These are phyloP conservation scores for Clitoria ternatea DNA, from an alignment of 306 rosid species.

Conservation along the genomic window DNA sequence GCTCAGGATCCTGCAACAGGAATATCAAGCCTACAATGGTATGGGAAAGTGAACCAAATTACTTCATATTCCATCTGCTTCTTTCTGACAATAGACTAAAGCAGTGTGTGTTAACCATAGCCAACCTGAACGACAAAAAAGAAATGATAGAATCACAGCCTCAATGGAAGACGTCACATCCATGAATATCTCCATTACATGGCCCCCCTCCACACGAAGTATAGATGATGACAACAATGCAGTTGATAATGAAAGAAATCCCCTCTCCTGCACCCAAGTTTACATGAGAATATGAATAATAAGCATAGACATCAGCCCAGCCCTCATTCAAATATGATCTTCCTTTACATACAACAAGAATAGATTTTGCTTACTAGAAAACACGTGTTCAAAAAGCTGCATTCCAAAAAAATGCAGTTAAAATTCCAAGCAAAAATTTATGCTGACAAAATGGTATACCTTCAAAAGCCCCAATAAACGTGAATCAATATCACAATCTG, in stretches of 20 bases:
- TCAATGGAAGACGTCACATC: constrained; percentile 82
- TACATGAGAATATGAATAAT: constrained; percentile 1
- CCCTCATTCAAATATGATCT: constrained; percentile 16
- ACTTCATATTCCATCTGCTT: constrained; percentile 4
- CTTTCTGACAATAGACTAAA: constrained; percentile 21
- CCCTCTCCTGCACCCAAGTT: constrained; percentile 72
- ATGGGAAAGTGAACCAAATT: constrained; percentile 23
- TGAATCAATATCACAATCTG: constrained; percentile 73
- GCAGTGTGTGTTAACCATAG: constrained; percentile 11
- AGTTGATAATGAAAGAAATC: constrained; percentile 89
- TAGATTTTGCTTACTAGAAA: constrained; percentile 1
- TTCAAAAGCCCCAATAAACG: constrained; percentile 76
- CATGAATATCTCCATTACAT: constrained; percentile 55
- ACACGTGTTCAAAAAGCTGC: not conserved
- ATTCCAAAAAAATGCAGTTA: constrained; percentile 10
- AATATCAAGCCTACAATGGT: constrained; percentile 70
- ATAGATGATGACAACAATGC: constrained; percentile 77
- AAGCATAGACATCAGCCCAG: constrained; percentile 2
- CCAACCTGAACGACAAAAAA: constrained; percentile 88
- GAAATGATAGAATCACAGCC: constrained; percentile 80
- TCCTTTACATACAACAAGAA: not conserved
- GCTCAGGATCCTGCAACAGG: constrained; percentile 81
- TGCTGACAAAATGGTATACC: constrained; percentile 40
- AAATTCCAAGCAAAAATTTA: not conserved
- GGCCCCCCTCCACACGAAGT: constrained; percentile 60